Evolutionary conservation across 148 eudicot species (phyloP), one percentile per base, ranked within the genome.

Genomic region (Chenopodium suecicum): DNA sequence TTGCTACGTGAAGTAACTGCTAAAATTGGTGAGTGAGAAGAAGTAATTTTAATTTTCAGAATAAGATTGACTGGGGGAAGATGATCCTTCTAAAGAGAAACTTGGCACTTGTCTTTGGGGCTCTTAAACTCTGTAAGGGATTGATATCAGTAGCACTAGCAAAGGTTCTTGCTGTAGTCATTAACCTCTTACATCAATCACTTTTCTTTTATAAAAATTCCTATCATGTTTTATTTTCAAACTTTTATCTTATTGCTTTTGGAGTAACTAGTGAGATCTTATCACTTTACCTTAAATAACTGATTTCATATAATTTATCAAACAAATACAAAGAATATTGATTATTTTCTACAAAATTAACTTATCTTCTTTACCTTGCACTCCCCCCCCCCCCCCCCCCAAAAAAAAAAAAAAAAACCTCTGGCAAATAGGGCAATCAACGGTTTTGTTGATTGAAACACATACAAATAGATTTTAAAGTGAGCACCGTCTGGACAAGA

Each of bases 21-120:
- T 37, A 37, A 37, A 37, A 37, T 5, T 1, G 20, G 65, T 75
- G n/a, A 80, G 73, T 76, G 73, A 65, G 44, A 4, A 34, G 37
- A 37, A 37, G 7, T 77, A 31, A 52, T 17, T 31, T 70, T 27
- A 71, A n/a, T 76, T 79, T 75, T 64, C 79, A 79, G 84, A 74
- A 87, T 90, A 89, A 87, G 82, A 84, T 78, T 76, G 79, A 79
- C 37, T 83, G 80, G 81, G 78, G 88, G 56, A 90, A 86, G 76
- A 84, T 88, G 80, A 73, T 83, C 25, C 85, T 94, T 74, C 95
- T 89, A 74, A 97, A 91, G 90, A 91, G 85, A 83, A 94, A 97
- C 88, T 89, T 92, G 90, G 99, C 99, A 77, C 98, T 97, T 83
- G 98, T 94, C 77, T 85, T 97, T 81, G 99, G 99, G 80, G 87